These are phyloP conservation scores for Cyclostephanos tholiformis DNA, from an alignment of 108 stramenopile species.

Conservation along the genomic window DNA sequence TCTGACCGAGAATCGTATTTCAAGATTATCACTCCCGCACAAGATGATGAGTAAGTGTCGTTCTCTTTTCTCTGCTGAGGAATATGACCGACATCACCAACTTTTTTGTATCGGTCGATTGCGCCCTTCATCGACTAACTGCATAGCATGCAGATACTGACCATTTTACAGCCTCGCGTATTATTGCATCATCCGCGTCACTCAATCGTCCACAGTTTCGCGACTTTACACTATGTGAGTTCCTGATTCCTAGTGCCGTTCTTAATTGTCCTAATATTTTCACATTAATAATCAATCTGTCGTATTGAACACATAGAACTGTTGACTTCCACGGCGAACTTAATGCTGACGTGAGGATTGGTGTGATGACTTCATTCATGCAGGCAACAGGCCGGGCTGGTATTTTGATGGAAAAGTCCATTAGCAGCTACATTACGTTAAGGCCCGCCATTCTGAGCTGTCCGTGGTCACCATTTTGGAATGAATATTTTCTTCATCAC, in stretches of 20 bases:
- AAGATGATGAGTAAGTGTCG: conserved; percentile 24
- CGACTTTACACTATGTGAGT: conserved; percentile 3
- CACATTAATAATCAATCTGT: conserved; percentile 4
- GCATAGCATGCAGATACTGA: background rate
- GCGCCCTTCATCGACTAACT: background rate
- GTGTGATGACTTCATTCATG: conserved; percentile 45
- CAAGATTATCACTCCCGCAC: conserved; percentile 32
- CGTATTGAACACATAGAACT: conserved; percentile 23
- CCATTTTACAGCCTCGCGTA: conserved; percentile 26
- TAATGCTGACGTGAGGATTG: conserved; percentile 51
- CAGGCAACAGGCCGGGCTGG: conserved; percentile 33
- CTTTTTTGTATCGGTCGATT: background rate
- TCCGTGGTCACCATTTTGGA: conserved; percentile 28
- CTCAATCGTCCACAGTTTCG: conserved; percentile 13
- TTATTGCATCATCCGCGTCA: conserved; percentile 67
- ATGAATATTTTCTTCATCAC: conserved; percentile 61
- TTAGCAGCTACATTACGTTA: conserved; percentile 56
- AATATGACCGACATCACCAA: background rate
- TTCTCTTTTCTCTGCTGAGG: background rate
- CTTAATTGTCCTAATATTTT: background rate
- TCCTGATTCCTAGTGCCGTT: background rate
- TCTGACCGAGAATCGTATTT: conserved; percentile 53
- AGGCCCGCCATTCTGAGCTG: conserved; percentile 14
- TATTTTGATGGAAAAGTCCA: conserved; percentile 56
- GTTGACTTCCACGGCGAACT: conserved; percentile 69